These are phyloP conservation scores for Fusarium marasasianum DNA, from an alignment of 2,329 filamentous ascomycete species.

Conservation along the genomic window DNA sequence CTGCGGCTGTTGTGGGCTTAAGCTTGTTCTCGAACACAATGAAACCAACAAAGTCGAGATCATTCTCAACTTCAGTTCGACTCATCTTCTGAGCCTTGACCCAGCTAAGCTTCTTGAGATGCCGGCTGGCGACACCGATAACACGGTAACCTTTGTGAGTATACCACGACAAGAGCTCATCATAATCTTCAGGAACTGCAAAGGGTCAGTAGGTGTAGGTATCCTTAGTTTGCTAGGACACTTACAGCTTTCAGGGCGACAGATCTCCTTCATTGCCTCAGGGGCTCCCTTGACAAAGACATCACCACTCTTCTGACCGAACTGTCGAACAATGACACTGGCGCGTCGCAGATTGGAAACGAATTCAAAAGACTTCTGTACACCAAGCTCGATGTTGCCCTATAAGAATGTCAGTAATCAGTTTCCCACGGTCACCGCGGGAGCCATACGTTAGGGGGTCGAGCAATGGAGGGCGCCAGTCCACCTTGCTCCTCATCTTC, in stretches of 20 bases:
- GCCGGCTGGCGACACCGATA: slow-evolving; percentile 92
- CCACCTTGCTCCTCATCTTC: slow-evolving; percentile 79
- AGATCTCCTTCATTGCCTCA: slow-evolving; percentile 96
- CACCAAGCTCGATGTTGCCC: slow-evolving; percentile 81
- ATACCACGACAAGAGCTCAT: slow-evolving; percentile 88
- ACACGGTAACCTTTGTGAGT: slow-evolving; percentile 97
- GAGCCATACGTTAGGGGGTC: slow-evolving; percentile 72
- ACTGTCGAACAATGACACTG: slow-evolving; percentile 90
- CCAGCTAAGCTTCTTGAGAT: slow-evolving; percentile 89
- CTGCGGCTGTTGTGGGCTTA: slow-evolving; percentile 83
- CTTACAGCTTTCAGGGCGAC: slow-evolving; percentile 80
- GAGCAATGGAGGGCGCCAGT: slow-evolving; percentile 87
- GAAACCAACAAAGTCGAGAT: slow-evolving; percentile 90
- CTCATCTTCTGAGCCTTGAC: slow-evolving; percentile 95
- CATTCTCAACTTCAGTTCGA: slow-evolving; percentile 82
- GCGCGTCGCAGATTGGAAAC: slow-evolving; percentile 91
- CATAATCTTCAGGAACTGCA: slow-evolving; percentile 73
- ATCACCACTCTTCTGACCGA: slow-evolving; percentile 83
- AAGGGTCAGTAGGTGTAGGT: too few species aligned
- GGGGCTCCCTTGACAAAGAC: slow-evolving; percentile 97
- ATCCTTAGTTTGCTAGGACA: slow-evolving; percentile 16
- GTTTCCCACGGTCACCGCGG: slow-evolving; percentile 43
- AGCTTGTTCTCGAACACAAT: slow-evolving; percentile 99
- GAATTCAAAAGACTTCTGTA: slow-evolving; percentile 93
- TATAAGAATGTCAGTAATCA: slow-evolving; percentile 31